A percentile compares a stretch with the other conserved stretches of the same genome.
Conservation (phyloP, 495 filamentous ascomycete genomes). For the Pseudevernia furfuracea region DNA sequence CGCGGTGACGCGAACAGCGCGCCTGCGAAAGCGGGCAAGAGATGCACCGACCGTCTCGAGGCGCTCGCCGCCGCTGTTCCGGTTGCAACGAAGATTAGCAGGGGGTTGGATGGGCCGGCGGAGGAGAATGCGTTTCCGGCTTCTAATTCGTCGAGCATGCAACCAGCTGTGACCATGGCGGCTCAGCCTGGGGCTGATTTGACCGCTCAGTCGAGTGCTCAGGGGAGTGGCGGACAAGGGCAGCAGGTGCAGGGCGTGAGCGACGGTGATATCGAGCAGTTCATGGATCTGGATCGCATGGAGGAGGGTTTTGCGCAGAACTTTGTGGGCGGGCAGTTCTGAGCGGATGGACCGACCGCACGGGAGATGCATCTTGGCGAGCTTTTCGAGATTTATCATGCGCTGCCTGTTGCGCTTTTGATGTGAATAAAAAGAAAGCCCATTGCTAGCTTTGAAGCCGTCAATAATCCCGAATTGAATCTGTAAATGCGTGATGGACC, state of each 20-base stretch:
- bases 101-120: constrained; percentile 28
- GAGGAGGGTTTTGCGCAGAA: constrained; percentile 20
- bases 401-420: too few species aligned
- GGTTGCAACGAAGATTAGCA: constrained; percentile 29
- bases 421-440: too few species aligned
- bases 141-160: neutral
- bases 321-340: constrained; percentile 8
- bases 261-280: constrained; percentile 27
- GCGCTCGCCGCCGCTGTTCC: constrained; percentile 43
- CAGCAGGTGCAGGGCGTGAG: constrained; percentile 14
- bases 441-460: too few species aligned
- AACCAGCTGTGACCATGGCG: constrained; percentile 8
- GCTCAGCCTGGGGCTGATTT: neutral
- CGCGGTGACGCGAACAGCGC: constrained; percentile 33
- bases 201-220: constrained; percentile 5
- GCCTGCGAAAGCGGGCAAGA: constrained; percentile 24
- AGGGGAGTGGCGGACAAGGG: neutral
- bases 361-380: neutral
- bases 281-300: constrained; percentile 29
- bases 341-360: neutral
- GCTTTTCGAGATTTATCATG: too few species aligned
- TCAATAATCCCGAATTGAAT: too few species aligned
- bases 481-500: too few species aligned
- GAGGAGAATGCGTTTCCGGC: constrained; percentile 22
- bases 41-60: constrained; percentile 33